Conservation (phyloP, 192 early-diverging fungal species). For the Rhizophagus sp. region DNA sequence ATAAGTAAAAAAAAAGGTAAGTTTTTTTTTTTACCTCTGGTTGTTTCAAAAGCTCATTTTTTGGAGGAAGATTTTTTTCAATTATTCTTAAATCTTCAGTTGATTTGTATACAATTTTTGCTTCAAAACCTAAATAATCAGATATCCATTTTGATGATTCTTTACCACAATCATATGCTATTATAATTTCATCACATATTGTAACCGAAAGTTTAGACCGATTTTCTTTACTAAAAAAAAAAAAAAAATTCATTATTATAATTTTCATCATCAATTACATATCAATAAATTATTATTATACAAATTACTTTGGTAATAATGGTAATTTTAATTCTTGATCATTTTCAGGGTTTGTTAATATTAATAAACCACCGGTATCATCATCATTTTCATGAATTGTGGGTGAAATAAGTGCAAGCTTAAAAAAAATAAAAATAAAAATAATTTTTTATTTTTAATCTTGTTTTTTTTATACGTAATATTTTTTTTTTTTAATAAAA, state of each 20-base stretch:
- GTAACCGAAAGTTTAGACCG: conserved; percentile 32
- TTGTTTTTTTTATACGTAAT: too few relatives aligned
- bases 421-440: too few relatives aligned
- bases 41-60: conserved; percentile 32
- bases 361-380: not conserved
- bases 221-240: conserved; percentile 27
- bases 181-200: conserved; percentile 45
- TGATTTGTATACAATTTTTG: conserved; percentile 54
- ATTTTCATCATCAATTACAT: too few relatives aligned
- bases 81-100: conserved; percentile 41
- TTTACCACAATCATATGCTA: conserved; percentile 65
- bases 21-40: conserved; percentile 22
- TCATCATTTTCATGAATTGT: not conserved
- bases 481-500: too few relatives aligned
- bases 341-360: not conserved
- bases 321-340: conserved; percentile 4
- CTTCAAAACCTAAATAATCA: conserved; percentile 43
- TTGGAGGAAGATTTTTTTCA: conserved; percentile 48
- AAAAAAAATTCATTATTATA: too few relatives aligned
- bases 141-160: conserved; percentile 60
- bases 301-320: conserved; percentile 20
- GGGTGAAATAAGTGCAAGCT: conserved; percentile 14
- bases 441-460: too few relatives aligned
- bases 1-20: not conserved
- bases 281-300: too few relatives aligned